phyloP scores from a whole-genome alignment of 2,329 filamentous ascomycete genomes.

The Ophiostoma perfectum region DNA sequence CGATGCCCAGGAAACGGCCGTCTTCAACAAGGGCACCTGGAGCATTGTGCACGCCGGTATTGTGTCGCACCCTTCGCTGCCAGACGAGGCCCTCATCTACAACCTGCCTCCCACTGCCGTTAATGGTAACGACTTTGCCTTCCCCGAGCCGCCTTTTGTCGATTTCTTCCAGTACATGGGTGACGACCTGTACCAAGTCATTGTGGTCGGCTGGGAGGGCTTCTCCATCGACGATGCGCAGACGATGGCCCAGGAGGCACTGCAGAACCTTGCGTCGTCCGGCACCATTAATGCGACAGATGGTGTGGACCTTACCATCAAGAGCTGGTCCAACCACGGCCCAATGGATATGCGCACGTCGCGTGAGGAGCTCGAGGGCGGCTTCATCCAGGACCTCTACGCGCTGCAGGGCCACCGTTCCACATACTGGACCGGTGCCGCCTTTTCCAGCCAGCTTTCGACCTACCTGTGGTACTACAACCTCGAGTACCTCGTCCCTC shows the following conservation, averaged over 20 bases:
- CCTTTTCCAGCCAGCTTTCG: constrained; percentile 33
- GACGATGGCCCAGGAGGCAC: constrained; percentile 32
- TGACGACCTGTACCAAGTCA: constrained; percentile 30
- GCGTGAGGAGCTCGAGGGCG: constrained; percentile 31
- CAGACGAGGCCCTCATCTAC: constrained; percentile 29
- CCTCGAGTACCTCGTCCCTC: constrained; percentile 19
- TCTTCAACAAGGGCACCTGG: constrained; percentile 35
- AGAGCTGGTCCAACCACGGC: constrained; percentile 32
- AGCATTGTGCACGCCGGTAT: constrained; percentile 34
- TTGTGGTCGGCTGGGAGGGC: constrained; percentile 29
- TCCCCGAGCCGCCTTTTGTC: constrained; percentile 30
- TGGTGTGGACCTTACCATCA: constrained; percentile 26
- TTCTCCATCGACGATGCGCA: constrained; percentile 28
- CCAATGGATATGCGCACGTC: constrained; percentile 33
- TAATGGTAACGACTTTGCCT: constrained; percentile 30
- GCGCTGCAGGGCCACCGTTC: constrained; percentile 36
- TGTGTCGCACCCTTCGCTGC: constrained; percentile 32
- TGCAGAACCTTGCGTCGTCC: constrained; percentile 28
- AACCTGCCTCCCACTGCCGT: constrained; percentile 31
- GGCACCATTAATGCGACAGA: constrained; percentile 27
- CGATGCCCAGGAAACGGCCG: constrained; percentile 30
- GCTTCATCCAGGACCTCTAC: constrained; percentile 36
- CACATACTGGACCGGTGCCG: constrained; percentile 40
- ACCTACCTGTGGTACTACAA: constrained; percentile 34
- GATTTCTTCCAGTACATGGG: constrained; percentile 31